phyloP scores from a whole-genome alignment of 108 stramenopile species.

The Chaetoceros muelleri region DNA sequence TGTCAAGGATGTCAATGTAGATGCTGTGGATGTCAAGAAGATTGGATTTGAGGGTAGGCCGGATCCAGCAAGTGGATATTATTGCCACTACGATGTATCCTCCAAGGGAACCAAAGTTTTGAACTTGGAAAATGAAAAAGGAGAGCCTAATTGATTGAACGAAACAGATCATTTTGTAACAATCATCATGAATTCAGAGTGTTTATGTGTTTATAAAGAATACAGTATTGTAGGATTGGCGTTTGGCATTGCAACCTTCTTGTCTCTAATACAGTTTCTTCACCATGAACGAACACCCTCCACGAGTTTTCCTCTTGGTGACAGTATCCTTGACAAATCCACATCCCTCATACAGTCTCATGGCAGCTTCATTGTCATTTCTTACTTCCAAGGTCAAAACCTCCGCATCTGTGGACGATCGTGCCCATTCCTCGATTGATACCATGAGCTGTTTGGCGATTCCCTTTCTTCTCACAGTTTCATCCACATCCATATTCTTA shows the following conservation, averaged over 20 bases:
- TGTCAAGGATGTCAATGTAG: slow-evolving; percentile 27
- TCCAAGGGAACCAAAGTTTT: no score
- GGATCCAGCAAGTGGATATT: slow-evolving; percentile 55
- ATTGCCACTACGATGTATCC: slow-evolving; percentile 62
- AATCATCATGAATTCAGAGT: no score
- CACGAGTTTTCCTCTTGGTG: neutral
- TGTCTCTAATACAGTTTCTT: neutral
- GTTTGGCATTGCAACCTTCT: no score
- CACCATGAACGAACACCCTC: neutral
- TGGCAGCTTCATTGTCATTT: neutral
- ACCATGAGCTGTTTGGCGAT: slow-evolving; percentile 16
- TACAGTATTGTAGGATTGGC: no score
- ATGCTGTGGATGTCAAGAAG: slow-evolving; percentile 42
- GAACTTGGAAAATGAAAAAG: no score
- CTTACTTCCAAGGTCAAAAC: slow-evolving; percentile 22
- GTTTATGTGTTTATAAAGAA: no score
- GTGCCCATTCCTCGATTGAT: slow-evolving; percentile 16
- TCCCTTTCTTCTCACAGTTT: slow-evolving; percentile 11
- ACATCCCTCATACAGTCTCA: neutral
- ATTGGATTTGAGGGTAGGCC: slow-evolving; percentile 76
- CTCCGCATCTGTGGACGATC: slow-evolving; percentile 15
- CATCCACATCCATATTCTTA: slow-evolving; percentile 23
- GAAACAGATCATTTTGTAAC: no score
- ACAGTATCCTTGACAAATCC: neutral
- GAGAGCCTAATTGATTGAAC: no score